Conservation (phyloP, 129 eudicot species). For the Ambrosia artemisiifolia region DNA sequence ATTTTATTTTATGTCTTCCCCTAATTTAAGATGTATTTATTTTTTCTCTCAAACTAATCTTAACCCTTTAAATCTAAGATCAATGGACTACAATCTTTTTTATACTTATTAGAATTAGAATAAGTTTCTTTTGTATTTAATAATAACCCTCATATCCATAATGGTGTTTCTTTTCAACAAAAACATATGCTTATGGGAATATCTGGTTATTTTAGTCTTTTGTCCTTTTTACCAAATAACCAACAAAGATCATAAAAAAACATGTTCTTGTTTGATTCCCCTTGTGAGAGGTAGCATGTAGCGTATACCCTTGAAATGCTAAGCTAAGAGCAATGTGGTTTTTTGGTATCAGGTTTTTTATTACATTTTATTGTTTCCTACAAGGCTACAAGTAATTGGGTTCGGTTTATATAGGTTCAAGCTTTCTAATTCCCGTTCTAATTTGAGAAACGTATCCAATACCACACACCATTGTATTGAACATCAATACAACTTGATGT, state of each 20-base stretch:
- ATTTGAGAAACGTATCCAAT: too few species aligned
- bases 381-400: not conserved
- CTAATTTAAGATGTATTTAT: too few species aligned
- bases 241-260: not conserved
- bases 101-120: too few species aligned
- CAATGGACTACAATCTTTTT: too few species aligned
- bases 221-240: not conserved
- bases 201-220: not conserved
- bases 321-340: not conserved
- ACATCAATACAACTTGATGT: not conserved
- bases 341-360: not conserved
- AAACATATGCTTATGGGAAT: not conserved
- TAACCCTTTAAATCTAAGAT: too few species aligned
- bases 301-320: not conserved
- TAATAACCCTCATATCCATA: too few species aligned
- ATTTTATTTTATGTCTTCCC: too few species aligned
- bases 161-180: too few species aligned
- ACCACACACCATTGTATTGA: not conserved
- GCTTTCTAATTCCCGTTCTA: not conserved
- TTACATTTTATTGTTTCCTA: not conserved
- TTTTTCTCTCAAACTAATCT: too few species aligned
- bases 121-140: too few species aligned
- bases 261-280: not conserved
- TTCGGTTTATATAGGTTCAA: not conserved
- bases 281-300: not conserved